Conservation (phyloP, 75 land plant species). For the Azolla pinnata region DNA sequence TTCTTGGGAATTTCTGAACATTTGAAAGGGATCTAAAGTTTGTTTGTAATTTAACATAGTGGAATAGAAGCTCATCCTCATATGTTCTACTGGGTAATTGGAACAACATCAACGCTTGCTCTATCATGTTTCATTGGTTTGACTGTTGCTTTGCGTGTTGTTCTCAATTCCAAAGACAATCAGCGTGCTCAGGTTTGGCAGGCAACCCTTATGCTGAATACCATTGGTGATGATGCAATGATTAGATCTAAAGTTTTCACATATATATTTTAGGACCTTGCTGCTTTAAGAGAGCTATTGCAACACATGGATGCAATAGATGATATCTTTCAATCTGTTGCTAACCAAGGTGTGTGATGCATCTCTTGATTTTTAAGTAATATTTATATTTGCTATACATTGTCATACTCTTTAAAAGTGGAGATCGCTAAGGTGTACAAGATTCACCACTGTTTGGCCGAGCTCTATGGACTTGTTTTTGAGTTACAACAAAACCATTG, state of each 20-base stretch:
- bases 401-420: no score
- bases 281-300: constrained; percentile 35
- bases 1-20: background rate
- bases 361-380: no score
- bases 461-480: no score
- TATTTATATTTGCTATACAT: no score
- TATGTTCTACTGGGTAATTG: constrained; percentile 27
- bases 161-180: constrained; percentile 27
- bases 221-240: no score
- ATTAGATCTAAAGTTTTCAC: background rate
- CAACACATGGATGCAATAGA: constrained; percentile 40
- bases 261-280: constrained; percentile 27
- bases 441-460: no score
- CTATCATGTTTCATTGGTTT: constrained; percentile 17
- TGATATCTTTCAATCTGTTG: constrained; percentile 35
- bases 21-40: background rate
- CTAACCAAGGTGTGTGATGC: constrained; percentile 25
- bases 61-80: constrained; percentile 30
- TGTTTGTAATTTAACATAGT: constrained; percentile 14
- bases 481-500: no score
- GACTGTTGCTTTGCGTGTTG: constrained; percentile 11
- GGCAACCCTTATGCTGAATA: background rate
- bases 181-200: constrained; percentile 33
- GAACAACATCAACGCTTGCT: constrained; percentile 18
- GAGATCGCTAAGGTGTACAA: no score